A percentile compares a stretch with the other conserved stretches of the same genome.
Conservation (phyloP, 306 rosid species). For the Delonix regia region DNA sequence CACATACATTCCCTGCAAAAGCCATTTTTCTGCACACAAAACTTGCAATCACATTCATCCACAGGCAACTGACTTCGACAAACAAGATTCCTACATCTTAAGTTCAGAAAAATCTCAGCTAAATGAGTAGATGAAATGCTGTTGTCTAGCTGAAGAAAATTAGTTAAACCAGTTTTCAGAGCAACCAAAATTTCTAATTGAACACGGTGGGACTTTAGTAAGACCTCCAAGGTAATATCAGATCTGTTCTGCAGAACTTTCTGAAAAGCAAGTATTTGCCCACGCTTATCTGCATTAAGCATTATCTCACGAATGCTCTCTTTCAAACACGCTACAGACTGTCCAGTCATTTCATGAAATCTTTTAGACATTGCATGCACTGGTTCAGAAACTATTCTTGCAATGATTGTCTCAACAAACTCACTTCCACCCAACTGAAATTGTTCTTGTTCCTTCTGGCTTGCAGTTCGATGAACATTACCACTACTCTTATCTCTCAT, state of each 20-base stretch:
- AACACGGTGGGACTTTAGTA: slow-evolving; percentile 69
- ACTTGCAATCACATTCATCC: slow-evolving; percentile 98
- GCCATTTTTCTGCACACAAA: slow-evolving; percentile 81
- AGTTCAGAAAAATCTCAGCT: slow-evolving; percentile 82
- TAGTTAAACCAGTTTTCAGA: slow-evolving; percentile 71
- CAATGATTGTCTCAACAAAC: slow-evolving; percentile 69
- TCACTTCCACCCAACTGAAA: slow-evolving; percentile 61
- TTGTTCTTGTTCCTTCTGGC: slow-evolving; percentile 76
- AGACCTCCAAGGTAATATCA: slow-evolving; percentile 71
- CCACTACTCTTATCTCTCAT: slow-evolving; percentile 69
- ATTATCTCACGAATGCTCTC: slow-evolving; percentile 71
- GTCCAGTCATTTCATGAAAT: slow-evolving; percentile 80
- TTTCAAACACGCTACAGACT: slow-evolving; percentile 54
- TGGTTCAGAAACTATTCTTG: slow-evolving; percentile 74
- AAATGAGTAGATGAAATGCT: slow-evolving; percentile 62
- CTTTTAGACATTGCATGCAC: slow-evolving; percentile 71
- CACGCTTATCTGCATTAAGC: slow-evolving; percentile 69
- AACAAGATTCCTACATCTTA: slow-evolving; percentile 72
- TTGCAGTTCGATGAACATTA: slow-evolving; percentile 69
- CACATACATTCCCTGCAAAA: slow-evolving; percentile 98
- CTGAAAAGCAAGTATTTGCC: slow-evolving; percentile 62
- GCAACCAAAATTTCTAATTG: slow-evolving; percentile 91
- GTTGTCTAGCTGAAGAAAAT: slow-evolving; percentile 61
- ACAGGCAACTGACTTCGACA: slow-evolving; percentile 82
- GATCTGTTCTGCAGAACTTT: slow-evolving; percentile 76